A percentile compares a stretch with the other conserved stretches of the same genome.
Conservation (phyloP, 805 yeast species). For the Ogataea salicorniae region DNA sequence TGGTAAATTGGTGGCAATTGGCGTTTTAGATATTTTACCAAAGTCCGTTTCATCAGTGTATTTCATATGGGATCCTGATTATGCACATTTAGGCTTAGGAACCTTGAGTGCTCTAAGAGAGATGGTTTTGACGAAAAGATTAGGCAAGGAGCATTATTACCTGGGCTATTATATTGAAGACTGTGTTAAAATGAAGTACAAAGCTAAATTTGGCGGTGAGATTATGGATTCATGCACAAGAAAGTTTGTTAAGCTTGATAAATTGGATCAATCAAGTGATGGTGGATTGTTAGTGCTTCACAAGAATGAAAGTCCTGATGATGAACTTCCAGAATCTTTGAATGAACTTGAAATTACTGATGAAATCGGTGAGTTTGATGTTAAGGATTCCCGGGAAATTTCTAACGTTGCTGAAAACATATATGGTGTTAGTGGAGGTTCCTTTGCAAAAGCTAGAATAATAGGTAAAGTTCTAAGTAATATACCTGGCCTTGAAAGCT, state of each 20-base stretch:
- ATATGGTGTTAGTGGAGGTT: conserved; percentile 34
- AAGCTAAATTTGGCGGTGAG: conserved; percentile 74
- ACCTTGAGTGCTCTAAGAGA: conserved; percentile 74
- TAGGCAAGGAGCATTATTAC: conserved; percentile 55
- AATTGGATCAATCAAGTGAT: conserved; percentile 24
- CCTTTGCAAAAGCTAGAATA: conserved; percentile 14
- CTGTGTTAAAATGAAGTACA: conserved; percentile 79
- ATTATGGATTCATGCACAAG: conserved; percentile 51
- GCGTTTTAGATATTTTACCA: conserved; percentile 74
- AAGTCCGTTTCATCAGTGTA: conserved; percentile 76
- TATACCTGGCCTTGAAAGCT: conserved; percentile 8
- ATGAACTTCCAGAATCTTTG: neutral
- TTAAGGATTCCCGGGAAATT: conserved; percentile 3
- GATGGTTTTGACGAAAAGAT: conserved; percentile 44
- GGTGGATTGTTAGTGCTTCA: conserved; percentile 19
- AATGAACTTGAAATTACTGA: conserved; percentile 2
- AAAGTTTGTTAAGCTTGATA: conserved; percentile 36
- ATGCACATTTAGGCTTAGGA: conserved; percentile 64
- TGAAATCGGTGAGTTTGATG: conserved; percentile 9
- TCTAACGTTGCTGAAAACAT: conserved; percentile 31
- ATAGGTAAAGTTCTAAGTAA: conserved; percentile 1
- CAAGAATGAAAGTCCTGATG: neutral
- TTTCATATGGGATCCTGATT: conserved; percentile 84
- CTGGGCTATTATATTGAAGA: conserved; percentile 78
- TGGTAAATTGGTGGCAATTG: conserved; percentile 62